Evolutionary conservation across 192 early-diverging fungal species (phyloP).

Genomic region (Glomus cerebriforme): DNA sequence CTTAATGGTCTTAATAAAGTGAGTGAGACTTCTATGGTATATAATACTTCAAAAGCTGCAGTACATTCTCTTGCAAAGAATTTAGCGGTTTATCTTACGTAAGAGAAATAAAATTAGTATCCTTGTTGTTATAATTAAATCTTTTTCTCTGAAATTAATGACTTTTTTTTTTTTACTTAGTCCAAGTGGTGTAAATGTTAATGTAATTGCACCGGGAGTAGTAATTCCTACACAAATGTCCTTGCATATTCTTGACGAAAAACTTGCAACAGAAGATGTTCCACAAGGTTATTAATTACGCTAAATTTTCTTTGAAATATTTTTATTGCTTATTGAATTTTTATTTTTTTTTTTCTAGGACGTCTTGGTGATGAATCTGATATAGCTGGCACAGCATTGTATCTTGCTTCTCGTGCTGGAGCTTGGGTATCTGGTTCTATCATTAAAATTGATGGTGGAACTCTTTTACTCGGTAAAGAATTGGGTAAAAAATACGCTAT

Average conservation of each 20-base stretch:
- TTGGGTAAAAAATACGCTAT: neutral
- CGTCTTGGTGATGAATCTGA: slow-evolving; percentile 15
- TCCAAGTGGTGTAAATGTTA: slow-evolving; percentile 57
- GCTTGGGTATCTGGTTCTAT: neutral
- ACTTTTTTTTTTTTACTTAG: slow-evolving; percentile 32
- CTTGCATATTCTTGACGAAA: too few relatives aligned
- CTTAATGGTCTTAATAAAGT: slow-evolving; percentile 27
- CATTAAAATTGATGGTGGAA: slow-evolving; percentile 1
- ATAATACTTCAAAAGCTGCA: slow-evolving; percentile 76
- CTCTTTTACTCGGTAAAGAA: neutral
- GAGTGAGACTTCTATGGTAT: slow-evolving; percentile 58
- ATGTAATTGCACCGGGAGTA: slow-evolving; percentile 69
- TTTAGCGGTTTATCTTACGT: slow-evolving; percentile 60
- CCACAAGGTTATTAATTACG: neutral
- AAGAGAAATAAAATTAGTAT: neutral
- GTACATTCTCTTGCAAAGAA: slow-evolving; percentile 70
- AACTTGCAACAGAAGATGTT: neutral
- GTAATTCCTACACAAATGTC: slow-evolving; percentile 53
- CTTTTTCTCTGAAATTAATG: neutral
- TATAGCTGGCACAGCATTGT: slow-evolving; percentile 5
- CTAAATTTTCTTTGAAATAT: neutral
- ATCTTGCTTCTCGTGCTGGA: slow-evolving; percentile 11
- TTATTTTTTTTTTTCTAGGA: neutral
- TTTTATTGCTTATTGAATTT: too few relatives aligned
- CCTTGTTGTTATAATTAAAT: neutral